phyloP scores from a whole-genome alignment of 2,329 filamentous ascomycete genomes.

The Ceratocystis colombiana region DNA sequence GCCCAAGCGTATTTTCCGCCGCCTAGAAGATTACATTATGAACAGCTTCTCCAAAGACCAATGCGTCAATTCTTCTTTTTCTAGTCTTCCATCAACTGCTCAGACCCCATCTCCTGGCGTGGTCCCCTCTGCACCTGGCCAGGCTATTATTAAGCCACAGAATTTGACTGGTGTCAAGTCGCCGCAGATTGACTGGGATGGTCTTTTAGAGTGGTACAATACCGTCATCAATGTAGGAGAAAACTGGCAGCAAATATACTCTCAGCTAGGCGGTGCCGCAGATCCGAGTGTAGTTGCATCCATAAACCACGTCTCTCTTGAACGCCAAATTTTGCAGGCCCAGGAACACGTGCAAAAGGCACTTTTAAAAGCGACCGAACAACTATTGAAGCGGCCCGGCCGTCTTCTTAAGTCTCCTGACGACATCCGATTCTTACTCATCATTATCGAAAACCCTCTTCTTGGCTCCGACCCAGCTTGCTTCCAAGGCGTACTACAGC shows the following conservation, averaged over 20 bases:
- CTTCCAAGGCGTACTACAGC: slow-evolving; percentile 37
- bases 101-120: neutral
- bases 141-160: neutral
- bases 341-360: slow-evolving; percentile 59
- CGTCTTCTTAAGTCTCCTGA: slow-evolving; percentile 56
- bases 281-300: slow-evolving; percentile 7
- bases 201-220: slow-evolving; percentile 65
- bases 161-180: slow-evolving; percentile 43
- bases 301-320: slow-evolving; percentile 37
- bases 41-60: slow-evolving; percentile 58
- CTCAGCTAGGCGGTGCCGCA: slow-evolving; percentile 20
- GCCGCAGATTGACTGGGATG: slow-evolving; percentile 64
- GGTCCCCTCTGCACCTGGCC: neutral
- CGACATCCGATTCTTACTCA: slow-evolving; percentile 66
- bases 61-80: slow-evolving; percentile 68
- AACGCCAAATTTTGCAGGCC: slow-evolving; percentile 43
- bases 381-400: slow-evolving; percentile 67
- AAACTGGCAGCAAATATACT: slow-evolving; percentile 52
- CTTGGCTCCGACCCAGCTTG: slow-evolving; percentile 42
- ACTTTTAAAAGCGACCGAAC: slow-evolving; percentile 68
- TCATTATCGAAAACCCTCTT: slow-evolving; percentile 69
- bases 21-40: slow-evolving; percentile 67
- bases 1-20: slow-evolving; percentile 51
- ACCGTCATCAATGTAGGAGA: slow-evolving; percentile 56
- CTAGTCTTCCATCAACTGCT: neutral